These are phyloP conservation scores for Boletales sp. DNA, from an alignment of 768 basidiomycete species.

Conservation along the genomic window DNA sequence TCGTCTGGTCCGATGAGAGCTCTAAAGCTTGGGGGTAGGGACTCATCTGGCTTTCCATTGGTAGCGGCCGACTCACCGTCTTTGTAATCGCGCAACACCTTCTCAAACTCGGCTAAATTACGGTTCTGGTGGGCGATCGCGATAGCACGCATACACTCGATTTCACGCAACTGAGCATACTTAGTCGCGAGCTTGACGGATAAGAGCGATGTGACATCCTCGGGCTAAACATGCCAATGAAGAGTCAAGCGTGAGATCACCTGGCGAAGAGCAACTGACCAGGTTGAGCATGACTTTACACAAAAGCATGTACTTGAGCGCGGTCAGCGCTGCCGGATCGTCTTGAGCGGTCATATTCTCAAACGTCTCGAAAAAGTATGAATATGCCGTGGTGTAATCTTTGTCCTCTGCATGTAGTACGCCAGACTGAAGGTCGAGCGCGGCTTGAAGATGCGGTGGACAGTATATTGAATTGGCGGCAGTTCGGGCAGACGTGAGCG, in stretches of 20 bases:
- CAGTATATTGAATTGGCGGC: conserved; percentile 97
- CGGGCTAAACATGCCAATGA: conserved; percentile 53
- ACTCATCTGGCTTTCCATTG: background rate
- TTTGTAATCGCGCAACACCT: conserved; percentile 80
- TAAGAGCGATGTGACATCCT: conserved; percentile 86
- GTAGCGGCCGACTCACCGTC: conserved; percentile 45
- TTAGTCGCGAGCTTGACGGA: conserved; percentile 85
- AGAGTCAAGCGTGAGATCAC: background rate
- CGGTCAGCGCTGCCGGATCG: conserved; percentile 69
- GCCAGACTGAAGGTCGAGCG: conserved; percentile 67
- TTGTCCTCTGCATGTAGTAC: conserved; percentile 95
- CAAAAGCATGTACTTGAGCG: conserved; percentile 95
- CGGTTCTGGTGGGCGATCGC: conserved; percentile 92
- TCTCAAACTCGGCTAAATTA: conserved; percentile 87
- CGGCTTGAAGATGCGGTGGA: conserved; percentile 60
- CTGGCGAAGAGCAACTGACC: conserved; percentile 44
- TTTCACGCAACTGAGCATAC: conserved; percentile 83
- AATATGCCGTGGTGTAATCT: conserved; percentile 95
- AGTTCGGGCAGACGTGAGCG: conserved; percentile 85
- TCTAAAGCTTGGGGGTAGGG: conserved; percentile 43
- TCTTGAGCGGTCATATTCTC: conserved; percentile 83
- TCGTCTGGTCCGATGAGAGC: conserved; percentile 91
- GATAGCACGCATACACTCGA: conserved; percentile 94
- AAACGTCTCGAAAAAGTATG: conserved; percentile 96
- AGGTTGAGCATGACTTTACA: conserved; percentile 98